Percentiles rank a stretch among this genome's conserved stretches.
phyloP scores from a whole-genome alignment of 176 grass and related monocot genomes.

The Saccharum officinarum region DNA sequence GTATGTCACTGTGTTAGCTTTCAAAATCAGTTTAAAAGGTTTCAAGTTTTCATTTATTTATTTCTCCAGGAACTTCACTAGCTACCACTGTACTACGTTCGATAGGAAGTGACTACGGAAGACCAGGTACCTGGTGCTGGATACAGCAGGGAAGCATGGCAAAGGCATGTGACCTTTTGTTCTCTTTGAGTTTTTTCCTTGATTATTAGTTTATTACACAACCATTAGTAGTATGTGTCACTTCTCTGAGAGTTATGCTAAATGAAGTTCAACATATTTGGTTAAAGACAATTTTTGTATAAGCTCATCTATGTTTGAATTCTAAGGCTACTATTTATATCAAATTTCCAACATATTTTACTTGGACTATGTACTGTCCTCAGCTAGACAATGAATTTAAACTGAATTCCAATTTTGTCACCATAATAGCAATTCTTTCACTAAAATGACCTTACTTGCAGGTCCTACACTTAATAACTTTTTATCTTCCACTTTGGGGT shows the following conservation, averaged over 20 bases:
- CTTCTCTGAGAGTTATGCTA: neutral
- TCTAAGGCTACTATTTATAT: neutral
- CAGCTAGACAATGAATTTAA: conserved; percentile 1
- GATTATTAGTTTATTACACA: neutral
- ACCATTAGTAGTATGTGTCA: neutral
- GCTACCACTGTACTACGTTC: conserved; percentile 74
- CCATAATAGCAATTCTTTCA: neutral
- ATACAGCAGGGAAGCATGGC: conserved; percentile 74
- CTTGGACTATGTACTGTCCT: neutral
- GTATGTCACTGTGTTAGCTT: neutral
- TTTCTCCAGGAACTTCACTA: conserved; percentile 70
- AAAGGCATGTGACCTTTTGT: conserved; percentile 54
- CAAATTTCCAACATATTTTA: neutral
- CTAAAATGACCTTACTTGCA: conserved; percentile 44
- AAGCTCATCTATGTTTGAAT: neutral
- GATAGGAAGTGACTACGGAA: conserved; percentile 82
- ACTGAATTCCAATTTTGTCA: neutral
- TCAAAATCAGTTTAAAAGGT: conserved; percentile 14
- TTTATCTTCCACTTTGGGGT: conserved; percentile 94
- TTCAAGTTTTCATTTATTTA: conserved; percentile 1
- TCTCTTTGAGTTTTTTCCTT: neutral
- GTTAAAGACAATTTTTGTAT: conserved; percentile 3
- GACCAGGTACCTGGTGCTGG: conserved; percentile 86
- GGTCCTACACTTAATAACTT: conserved; percentile 82
- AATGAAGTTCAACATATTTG: neutral